Evolutionary conservation across 345 rosid species (phyloP).

Genomic region (Salix arbutifolia): DNA sequence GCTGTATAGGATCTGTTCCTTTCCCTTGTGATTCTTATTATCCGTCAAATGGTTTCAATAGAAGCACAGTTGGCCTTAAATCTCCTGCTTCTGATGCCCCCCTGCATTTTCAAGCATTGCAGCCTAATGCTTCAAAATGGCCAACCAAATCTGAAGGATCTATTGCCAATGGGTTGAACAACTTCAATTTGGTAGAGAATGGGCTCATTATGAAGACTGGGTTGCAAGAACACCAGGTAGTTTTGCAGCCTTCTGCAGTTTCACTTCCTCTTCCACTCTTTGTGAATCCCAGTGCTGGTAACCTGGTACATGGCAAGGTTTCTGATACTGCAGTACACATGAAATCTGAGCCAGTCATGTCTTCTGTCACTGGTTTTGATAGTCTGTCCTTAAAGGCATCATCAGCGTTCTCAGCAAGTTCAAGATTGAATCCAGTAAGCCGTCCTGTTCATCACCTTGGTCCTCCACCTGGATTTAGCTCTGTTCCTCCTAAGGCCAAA

Average conservation of each 20-base stretch:
- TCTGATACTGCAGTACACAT: slow-evolving; percentile 6
- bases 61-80: slow-evolving; percentile 28
- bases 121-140: slow-evolving; percentile 48
- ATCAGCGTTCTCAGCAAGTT: slow-evolving; percentile 30
- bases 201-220: slow-evolving; percentile 45
- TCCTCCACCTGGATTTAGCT: slow-evolving; percentile 90
- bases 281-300: slow-evolving; percentile 32
- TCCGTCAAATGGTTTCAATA: slow-evolving; percentile 37
- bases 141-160: slow-evolving; percentile 43
- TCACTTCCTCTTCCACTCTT: slow-evolving; percentile 42
- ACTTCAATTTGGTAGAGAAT: slow-evolving; percentile 49
- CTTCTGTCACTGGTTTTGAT: slow-evolving; percentile 42
- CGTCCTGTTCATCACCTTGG: slow-evolving; percentile 74
- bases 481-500: slow-evolving; percentile 53
- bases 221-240: slow-evolving; percentile 40
- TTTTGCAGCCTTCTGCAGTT: slow-evolving; percentile 30
- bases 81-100: slow-evolving; percentile 39
- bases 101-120: slow-evolving; percentile 42
- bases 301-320: slow-evolving; percentile 23
- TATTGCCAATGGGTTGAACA: slow-evolving; percentile 52
- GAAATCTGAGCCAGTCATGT: slow-evolving; percentile 34
- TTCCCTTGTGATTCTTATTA: slow-evolving; percentile 36
- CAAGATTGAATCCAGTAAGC: slow-evolving; percentile 64
- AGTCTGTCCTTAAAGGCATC: slow-evolving; percentile 37
- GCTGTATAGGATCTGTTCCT: slow-evolving; percentile 33